These are phyloP conservation scores for Pichiaceae sp. DNA, from an alignment of 1,139 yeast genomes.

Conservation along the genomic window DNA sequence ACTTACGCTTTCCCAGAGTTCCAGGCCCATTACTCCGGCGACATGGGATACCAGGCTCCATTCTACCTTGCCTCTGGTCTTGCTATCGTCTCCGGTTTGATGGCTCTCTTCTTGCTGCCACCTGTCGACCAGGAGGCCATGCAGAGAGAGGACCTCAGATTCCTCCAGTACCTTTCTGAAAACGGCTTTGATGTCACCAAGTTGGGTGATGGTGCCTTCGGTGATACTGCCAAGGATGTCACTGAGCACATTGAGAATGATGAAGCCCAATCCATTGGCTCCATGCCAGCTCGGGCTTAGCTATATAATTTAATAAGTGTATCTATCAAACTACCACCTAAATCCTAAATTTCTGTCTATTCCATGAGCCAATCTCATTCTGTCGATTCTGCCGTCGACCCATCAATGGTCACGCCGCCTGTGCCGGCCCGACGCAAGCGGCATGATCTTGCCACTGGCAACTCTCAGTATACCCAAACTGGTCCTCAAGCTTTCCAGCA, in stretches of 20 bases:
- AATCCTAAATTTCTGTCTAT: no score
- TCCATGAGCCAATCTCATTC: no score
- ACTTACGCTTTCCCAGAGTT: constrained; percentile 70
- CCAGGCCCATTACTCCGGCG: constrained; percentile 33
- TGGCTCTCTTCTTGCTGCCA: constrained; percentile 70
- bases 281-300: neutral
- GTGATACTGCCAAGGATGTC: constrained; percentile 8
- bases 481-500: no score
- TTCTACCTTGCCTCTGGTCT: constrained; percentile 76
- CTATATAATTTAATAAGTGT: no score
- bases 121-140: constrained; percentile 78
- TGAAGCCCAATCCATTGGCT: neutral
- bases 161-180: constrained; percentile 51
- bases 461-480: no score
- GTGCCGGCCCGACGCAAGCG: no score
- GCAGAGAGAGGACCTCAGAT: constrained; percentile 64
- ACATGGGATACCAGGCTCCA: constrained; percentile 46
- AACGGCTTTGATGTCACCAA: constrained; percentile 52
- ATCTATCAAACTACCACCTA: neutral
- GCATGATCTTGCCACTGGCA: no score
- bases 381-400: no score
- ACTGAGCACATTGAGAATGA: neutral
- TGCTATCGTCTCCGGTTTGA: constrained; percentile 61
- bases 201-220: constrained; percentile 32
- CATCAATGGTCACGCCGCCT: no score